Evolutionary conservation across 2,329 filamentous ascomycete genomes (phyloP), one percentile per base, ranked within the genome.

Genomic region (Fusarium nematophilum): DNA sequence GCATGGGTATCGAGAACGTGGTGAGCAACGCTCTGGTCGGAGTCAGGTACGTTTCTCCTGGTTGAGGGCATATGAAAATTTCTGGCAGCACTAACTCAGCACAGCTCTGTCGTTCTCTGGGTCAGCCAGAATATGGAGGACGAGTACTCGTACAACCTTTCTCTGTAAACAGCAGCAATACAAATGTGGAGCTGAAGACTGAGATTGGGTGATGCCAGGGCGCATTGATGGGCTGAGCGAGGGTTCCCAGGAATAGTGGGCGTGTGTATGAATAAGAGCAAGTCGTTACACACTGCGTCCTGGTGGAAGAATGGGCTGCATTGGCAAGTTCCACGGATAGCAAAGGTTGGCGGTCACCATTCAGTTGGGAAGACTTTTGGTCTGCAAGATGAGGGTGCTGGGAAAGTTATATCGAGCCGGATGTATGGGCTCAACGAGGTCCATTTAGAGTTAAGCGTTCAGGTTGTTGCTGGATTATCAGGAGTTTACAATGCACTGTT

Each of bases 111-210:
- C 40, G 83, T 89, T 57, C 80, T 90, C 34, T 90, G 87, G 87
- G 75, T 90, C 50, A 87, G 83, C 75, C 87, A 90, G 79, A 90
- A 90, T 68, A 89, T 90, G 84, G 87, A 90, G 78, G 87, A 89
- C 68, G 87, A 90, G 74, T 90, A 89, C 67, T 83, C 86, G 39
- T 90, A 90, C 74, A 89, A 88, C 73, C 75, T 90, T 64, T 81
- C 86, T 56, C 78, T 90, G 60, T 88, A 73, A 76, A 46, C 37
- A 40, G 14, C 15, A 25, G 10, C 36, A 15, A 43, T 33, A 13
- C 44, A 27, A 38, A 14, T 23, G 25, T n/a, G 38, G 23, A 42
- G 52, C 36, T 23, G 26, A 53, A 50, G 34, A 51, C n/a, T 27
- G 44, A 15, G 27, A 36, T 17, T n/a, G 21, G 15, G 25, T 37